Percentiles rank a stretch among this genome's conserved stretches.
Evolutionary conservation across 257 asterid species (phyloP).

Genomic region (Parsonsia alboflavescens): DNA sequence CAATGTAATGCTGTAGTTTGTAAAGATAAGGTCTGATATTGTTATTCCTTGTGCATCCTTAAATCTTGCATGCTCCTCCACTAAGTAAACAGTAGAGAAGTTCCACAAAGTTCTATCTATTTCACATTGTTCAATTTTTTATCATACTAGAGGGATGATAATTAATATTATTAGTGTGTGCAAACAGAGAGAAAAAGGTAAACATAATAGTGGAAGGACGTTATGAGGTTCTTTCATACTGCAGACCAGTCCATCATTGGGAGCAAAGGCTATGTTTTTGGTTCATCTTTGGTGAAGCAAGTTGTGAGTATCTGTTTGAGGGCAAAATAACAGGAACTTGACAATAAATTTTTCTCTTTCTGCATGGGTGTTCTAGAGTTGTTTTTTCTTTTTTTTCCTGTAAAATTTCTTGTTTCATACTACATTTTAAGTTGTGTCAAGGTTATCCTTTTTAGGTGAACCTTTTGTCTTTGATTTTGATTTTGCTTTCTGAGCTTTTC

Average conservation of each 20-base stretch:
- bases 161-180: background rate
- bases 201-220: background rate
- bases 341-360: background rate
- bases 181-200: background rate
- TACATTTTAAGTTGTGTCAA: background rate
- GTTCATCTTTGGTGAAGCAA: background rate
- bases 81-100: background rate
- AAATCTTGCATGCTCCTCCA: background rate
- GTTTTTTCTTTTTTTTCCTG: too few relatives aligned
- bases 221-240: background rate
- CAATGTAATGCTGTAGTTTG: background rate
- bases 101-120: background rate
- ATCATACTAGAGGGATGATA: background rate
- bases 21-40: background rate
- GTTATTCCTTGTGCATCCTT: background rate
- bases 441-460: background rate
- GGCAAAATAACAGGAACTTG: background rate
- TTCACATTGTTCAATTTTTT: background rate
- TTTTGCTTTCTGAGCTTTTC: constrained; percentile 7
- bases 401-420: background rate
- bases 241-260: background rate
- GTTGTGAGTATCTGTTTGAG: background rate
- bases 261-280: background rate
- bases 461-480: background rate
- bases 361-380: background rate